Base-by-base conservation (phyloP, 495 filamentous ascomycete species). In the Xylaria palmicola region DNA sequence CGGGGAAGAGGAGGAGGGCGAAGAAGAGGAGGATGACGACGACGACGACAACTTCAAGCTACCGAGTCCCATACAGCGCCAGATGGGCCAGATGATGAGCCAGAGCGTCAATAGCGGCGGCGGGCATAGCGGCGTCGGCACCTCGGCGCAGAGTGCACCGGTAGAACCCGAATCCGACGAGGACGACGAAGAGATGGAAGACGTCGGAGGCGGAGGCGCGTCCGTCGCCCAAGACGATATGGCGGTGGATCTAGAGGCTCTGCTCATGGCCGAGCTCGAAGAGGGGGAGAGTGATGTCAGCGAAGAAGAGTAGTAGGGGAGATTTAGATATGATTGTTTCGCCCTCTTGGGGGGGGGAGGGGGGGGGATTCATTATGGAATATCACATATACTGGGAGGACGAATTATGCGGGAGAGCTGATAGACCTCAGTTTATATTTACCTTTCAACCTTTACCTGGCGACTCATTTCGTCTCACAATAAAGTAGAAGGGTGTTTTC, bases 241-340 rank as follows among this genome's bases (percentile, higher is more conserved):
- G 34, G 45, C 17, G 15, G 45, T 34, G 7, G 72, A 78, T 17
- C 65, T 79, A 13, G 78, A 78, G 48, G 74, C 73, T 12, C 74
- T 71, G 51, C 54, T 79, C 27, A 66, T 74, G 41, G 69, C 60
- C 10, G 74, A 74, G 62, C 62, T 79, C 19, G 65, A 74, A 45
- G 62, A 58, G 22, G 68, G 65, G 36, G 74, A 75, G 44, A 77
- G 73, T 62, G 73, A 74, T 39, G 73, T 75, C 39, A 77, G 73
- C 45, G 74, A 77, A 64, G 73, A 74, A 59, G 74, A 75, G 27
- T 75, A 37, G 26, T 19, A 32, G 29, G 17, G 22, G 22, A 15
- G 45, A 29, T 9, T 41, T 51, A 15, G 24, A 17, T 13, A 24
- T 36, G 8, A 22, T 10, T 13, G 20, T n/a, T 41, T n/a, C 10